Conservation (phyloP, 306 rosid species). For the Cyamopsis tetragonoloba region DNA sequence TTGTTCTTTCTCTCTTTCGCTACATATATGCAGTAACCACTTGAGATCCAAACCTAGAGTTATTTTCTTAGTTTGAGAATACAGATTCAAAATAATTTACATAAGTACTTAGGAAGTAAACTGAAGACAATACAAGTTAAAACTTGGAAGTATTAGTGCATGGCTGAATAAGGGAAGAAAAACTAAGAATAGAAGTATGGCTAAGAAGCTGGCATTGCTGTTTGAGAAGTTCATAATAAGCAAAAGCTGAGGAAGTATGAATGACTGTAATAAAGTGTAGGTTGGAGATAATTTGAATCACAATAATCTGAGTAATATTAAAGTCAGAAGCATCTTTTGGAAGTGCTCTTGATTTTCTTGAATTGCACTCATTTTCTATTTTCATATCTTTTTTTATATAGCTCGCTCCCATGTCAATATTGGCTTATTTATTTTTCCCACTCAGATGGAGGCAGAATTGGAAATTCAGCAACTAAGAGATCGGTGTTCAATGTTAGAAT, state of each 20-base stretch:
- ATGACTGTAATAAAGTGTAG: background rate
- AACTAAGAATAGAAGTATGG: background rate
- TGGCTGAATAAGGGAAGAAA: background rate
- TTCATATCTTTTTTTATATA: background rate
- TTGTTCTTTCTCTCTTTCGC: background rate
- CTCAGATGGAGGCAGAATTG: conserved; percentile 52
- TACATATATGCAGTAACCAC: background rate
- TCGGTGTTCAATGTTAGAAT: conserved; percentile 30
- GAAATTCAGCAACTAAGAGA: conserved; percentile 63
- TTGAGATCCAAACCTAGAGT: background rate
- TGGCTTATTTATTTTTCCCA: conserved; percentile 17
- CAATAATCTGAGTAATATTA: background rate
- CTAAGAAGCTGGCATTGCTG: conserved; percentile 16
- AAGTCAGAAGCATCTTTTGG: conserved; percentile 2
- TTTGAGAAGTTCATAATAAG: conserved; percentile 4
- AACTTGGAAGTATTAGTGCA: background rate
- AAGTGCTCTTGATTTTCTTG: background rate
- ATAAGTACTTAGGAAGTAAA: background rate
- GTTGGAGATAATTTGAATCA: conserved; percentile 2
- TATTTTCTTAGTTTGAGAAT: background rate
- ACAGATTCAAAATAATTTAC: background rate
- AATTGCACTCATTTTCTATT: background rate
- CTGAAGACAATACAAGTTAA: background rate
- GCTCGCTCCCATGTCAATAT: background rate
- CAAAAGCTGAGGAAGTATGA: conserved; percentile 3